Evolutionary conservation across 306 rosid genomes (phyloP).

Genomic region (Prunus fruticosa): DNA sequence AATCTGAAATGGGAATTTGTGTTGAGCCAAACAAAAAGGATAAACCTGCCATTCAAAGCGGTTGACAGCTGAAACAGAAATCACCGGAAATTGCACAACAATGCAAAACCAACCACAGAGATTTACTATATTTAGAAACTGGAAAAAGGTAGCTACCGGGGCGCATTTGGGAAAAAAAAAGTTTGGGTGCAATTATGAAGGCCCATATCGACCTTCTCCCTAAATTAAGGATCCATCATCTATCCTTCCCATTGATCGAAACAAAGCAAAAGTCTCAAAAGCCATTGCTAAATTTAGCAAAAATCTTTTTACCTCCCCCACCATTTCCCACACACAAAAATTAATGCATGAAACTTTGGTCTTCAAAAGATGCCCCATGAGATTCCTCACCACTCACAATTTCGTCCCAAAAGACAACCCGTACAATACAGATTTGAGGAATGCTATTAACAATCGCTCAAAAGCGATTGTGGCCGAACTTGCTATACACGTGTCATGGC

Average conservation of each 20-base stretch:
- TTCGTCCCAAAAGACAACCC: not conserved
- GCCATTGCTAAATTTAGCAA: constrained; percentile 12
- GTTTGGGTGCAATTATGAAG: not conserved
- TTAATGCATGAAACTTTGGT: not conserved
- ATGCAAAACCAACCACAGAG: constrained; percentile 11
- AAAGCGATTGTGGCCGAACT: too few relatives aligned
- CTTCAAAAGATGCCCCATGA: not conserved
- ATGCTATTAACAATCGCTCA: too few relatives aligned
- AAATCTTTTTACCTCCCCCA: constrained; percentile 8
- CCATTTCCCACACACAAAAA: not conserved
- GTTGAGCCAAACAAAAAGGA: constrained; percentile 17
- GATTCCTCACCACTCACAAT: not conserved
- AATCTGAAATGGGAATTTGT: not conserved
- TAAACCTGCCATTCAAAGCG: constrained; percentile 17
- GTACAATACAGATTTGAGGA: not conserved
- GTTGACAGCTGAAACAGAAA: constrained; percentile 23
- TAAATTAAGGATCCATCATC: constrained; percentile 20
- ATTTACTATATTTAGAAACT: constrained; percentile 41
- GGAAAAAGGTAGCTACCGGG: constrained; percentile 17
- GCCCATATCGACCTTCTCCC: constrained; percentile 26
- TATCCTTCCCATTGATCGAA: not conserved
- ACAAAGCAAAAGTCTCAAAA: not conserved
- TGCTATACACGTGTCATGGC: too few relatives aligned
- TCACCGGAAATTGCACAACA: constrained; percentile 24
- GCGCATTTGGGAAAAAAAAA: constrained; percentile 8